phyloP scores from a whole-genome alignment of 1,284 basidiomycete species.

The Fomes fomentarius region DNA sequence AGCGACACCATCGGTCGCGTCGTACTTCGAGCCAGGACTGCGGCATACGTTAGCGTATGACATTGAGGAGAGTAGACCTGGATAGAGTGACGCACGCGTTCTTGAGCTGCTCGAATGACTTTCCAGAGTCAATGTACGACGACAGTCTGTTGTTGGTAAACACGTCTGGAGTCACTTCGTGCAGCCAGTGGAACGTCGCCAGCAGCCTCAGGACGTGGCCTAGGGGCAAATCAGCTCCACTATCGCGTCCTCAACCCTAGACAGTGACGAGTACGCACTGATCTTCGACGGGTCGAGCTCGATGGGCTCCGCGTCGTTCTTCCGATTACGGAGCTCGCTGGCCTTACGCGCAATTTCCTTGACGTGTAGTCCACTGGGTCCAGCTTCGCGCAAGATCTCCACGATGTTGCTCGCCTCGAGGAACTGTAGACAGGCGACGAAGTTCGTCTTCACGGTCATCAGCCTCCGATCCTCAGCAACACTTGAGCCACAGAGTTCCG shows the following conservation, averaged over 20 bases:
- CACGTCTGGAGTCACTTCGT: slow-evolving; percentile 64
- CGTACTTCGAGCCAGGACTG: slow-evolving; percentile 20
- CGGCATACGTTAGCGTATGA: not conserved
- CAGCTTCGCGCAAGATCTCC: slow-evolving; percentile 68
- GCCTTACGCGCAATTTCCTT: slow-evolving; percentile 46
- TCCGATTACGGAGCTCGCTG: slow-evolving; percentile 6
- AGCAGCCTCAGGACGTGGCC: slow-evolving; percentile 70
- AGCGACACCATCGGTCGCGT: slow-evolving; percentile 18
- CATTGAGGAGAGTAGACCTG: not conserved
- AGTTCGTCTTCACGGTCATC: not conserved
- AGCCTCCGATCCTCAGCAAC: not conserved
- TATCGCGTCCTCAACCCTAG: no score
- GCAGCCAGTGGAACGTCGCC: slow-evolving; percentile 70
- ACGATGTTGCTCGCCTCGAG: slow-evolving; percentile 67
- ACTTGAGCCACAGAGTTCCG: not conserved
- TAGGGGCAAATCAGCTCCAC: no score
- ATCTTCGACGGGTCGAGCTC: slow-evolving; percentile 15
- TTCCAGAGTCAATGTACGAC: slow-evolving; percentile 65
- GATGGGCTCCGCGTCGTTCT: not conserved
- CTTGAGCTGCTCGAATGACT: slow-evolving; percentile 40
- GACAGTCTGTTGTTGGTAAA: slow-evolving; percentile 71
- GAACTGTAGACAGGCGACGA: slow-evolving; percentile 68
- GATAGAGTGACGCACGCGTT: not conserved
- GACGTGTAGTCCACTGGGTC: slow-evolving; percentile 59
- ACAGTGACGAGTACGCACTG: slow-evolving; percentile 11